phyloP scores from a whole-genome alignment of 352 stramenopile genomes.

The Aphanomyces astaci region DNA sequence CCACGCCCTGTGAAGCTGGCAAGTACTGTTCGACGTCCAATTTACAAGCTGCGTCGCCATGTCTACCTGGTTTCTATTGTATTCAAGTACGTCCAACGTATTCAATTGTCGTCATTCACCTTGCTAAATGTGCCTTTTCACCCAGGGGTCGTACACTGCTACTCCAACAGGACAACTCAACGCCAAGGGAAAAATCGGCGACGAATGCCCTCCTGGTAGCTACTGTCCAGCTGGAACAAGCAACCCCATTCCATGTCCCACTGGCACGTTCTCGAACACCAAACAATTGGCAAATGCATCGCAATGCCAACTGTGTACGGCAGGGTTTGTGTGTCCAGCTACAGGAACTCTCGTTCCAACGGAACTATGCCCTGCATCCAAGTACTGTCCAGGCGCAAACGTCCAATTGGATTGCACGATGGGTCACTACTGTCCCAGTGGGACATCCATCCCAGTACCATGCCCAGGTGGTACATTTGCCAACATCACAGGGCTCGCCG shows the following conservation, averaged over 20 bases:
- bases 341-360: constrained; percentile 44
- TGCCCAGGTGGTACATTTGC: constrained; percentile 68
- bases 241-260: constrained; percentile 69
- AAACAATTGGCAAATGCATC: constrained; percentile 45
- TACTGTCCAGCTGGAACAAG: constrained; percentile 74
- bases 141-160: constrained; percentile 54
- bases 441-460: constrained; percentile 35
- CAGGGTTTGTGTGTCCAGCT: constrained; percentile 47
- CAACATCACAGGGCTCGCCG: constrained; percentile 39
- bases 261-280: constrained; percentile 59
- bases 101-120: not conserved
- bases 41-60: constrained; percentile 56
- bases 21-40: constrained; percentile 76
- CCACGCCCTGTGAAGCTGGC: constrained; percentile 73
- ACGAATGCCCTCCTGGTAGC: constrained; percentile 60
- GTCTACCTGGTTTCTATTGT: constrained; percentile 80
- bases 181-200: constrained; percentile 56
- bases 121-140: not conserved
- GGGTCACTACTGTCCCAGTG: constrained; percentile 67
- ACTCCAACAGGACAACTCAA: constrained; percentile 65
- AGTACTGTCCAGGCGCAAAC: constrained; percentile 54
- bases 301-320: constrained; percentile 62
- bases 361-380: constrained; percentile 46
- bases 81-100: constrained; percentile 35
- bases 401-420: constrained; percentile 52